Percentiles rank a stretch among this genome's conserved stretches.
Evolutionary conservation across 768 basidiomycete genomes (phyloP).

Genomic region (Guyanaporus albipodus): DNA sequence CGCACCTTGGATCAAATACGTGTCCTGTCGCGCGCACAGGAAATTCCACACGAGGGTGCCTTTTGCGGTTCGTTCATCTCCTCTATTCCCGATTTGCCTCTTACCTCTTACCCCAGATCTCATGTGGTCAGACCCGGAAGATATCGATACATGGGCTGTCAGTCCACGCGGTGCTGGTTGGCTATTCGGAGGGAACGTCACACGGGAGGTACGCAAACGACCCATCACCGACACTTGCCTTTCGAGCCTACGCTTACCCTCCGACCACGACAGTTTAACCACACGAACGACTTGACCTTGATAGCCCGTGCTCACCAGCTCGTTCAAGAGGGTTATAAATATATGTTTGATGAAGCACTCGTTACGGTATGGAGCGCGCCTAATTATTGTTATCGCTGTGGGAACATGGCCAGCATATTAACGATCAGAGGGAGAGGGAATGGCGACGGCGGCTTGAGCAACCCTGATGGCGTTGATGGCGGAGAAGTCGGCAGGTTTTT

Average conservation of each 20-base stretch:
- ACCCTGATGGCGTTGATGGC: conserved; percentile 3
- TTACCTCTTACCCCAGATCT: conserved; percentile 51
- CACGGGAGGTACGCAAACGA: conserved; percentile 58
- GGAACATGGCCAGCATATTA: conserved; percentile 90
- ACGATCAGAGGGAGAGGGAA: conserved; percentile 67
- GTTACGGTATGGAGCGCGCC: conserved; percentile 94
- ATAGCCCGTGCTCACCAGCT: conserved; percentile 97
- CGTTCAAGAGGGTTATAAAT: conserved; percentile 93
- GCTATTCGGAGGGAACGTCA: conserved; percentile 86
- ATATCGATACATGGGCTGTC: conserved; percentile 94
- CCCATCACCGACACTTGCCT: background rate
- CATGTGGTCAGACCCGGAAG: conserved; percentile 98
- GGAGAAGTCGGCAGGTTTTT: conserved; percentile 49
- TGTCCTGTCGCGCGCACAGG: conserved; percentile 89
- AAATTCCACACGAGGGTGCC: conserved; percentile 98
- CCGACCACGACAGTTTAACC: conserved; percentile 67
- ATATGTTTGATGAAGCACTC: conserved; percentile 92
- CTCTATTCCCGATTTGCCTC: background rate
- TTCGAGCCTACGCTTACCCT: conserved; percentile 2
- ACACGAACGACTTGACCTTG: conserved; percentile 80
- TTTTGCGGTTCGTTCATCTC: conserved; percentile 68
- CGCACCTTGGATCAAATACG: conserved; percentile 93
- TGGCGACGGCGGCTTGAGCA: conserved; percentile 11
- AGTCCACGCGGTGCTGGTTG: conserved; percentile 96
- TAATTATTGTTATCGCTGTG: conserved; percentile 83